Conservation (phyloP, 305 asterid genomes). For the Fraxinus nigra region DNA sequence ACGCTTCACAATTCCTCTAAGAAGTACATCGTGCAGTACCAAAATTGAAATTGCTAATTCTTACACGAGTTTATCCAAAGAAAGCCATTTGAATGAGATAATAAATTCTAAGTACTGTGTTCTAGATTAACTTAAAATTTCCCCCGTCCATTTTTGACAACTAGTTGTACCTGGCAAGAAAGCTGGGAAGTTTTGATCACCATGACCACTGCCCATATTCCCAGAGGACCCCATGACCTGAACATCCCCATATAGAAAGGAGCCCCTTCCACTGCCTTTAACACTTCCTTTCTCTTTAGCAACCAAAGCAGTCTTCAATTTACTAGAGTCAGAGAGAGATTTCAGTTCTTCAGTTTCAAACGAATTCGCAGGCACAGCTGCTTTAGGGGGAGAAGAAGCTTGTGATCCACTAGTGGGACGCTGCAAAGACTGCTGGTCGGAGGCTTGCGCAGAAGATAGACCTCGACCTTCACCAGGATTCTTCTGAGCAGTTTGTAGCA, state of each 20-base stretch:
- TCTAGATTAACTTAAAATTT: neutral
- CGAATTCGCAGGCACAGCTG: slow-evolving; percentile 36
- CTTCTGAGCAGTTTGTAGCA: slow-evolving; percentile 37
- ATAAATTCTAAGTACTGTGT: neutral
- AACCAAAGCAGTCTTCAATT: slow-evolving; percentile 58
- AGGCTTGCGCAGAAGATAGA: slow-evolving; percentile 20
- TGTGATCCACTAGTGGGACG: slow-evolving; percentile 47
- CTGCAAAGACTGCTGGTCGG: slow-evolving; percentile 42
- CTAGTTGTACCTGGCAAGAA: slow-evolving; percentile 67
- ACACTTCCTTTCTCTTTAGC: slow-evolving; percentile 62
- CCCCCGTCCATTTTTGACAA: neutral
- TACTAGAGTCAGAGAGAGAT: slow-evolving; percentile 49
- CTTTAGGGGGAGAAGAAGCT: slow-evolving; percentile 55
- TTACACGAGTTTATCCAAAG: neutral
- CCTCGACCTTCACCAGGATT: slow-evolving; percentile 35
- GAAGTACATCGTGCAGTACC: neutral
- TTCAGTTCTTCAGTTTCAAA: slow-evolving; percentile 56
- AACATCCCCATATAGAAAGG: slow-evolving; percentile 68
- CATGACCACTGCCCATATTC: slow-evolving; percentile 46
- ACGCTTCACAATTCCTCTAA: neutral
- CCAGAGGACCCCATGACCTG: slow-evolving; percentile 71
- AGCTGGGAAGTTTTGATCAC: slow-evolving; percentile 85
- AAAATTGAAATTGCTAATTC: neutral
- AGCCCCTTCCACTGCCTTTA: slow-evolving; percentile 62
- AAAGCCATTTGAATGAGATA: neutral